Base-by-base conservation (phyloP, 2,329 filamentous ascomycete species). In the Cercospora brassicicola region DNA sequence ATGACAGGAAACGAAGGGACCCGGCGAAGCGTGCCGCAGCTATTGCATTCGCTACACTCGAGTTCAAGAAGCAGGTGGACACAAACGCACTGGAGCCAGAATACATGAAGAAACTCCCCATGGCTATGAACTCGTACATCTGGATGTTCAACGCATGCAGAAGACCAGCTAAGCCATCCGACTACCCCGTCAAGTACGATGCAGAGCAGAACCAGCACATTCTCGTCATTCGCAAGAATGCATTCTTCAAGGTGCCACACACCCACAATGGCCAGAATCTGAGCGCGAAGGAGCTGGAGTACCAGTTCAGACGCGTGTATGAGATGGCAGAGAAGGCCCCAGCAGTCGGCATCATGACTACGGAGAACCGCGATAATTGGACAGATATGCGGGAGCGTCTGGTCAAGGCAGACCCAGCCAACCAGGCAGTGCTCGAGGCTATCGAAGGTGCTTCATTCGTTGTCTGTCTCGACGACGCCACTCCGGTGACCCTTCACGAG, bases 101-200 rank as follows among this genome's bases (percentile, higher is more conserved):
- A 82, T 98, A 97, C 83, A 97, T 99, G 93, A 96, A 96, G 85
- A 94, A 93, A 82, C 87, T 96, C 68, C 95, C 95, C 68, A 94
- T 98, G 78, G 95, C 94, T 81, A 99, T 99, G 95, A 93, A 93
- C 85, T 95, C 92, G 78, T 98, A 97, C 85, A 86, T 97, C 83
- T 98, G 90, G 88, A 99, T 99, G 95, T 99, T 99, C 87, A 98
- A 99, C 82, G 89, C 88, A 81, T 91, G 88, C 81, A 90, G 95
- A 74, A 89, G 98, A 48, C 90, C 94, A 31, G 91, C 91, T 64
- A 90, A 90, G 76, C 91, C 92, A 11, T 87, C 89, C 36, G 95
- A 99, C 79, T 88, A 92, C 77, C 91, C 92, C 9, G 84, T 91
- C 78, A 97, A 97, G 82, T 97, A 90, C 81, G 82, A 89, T 10